Evolutionary conservation across 2,329 filamentous ascomycete genomes (phyloP).

Genomic region (Xylaria sp.): DNA sequence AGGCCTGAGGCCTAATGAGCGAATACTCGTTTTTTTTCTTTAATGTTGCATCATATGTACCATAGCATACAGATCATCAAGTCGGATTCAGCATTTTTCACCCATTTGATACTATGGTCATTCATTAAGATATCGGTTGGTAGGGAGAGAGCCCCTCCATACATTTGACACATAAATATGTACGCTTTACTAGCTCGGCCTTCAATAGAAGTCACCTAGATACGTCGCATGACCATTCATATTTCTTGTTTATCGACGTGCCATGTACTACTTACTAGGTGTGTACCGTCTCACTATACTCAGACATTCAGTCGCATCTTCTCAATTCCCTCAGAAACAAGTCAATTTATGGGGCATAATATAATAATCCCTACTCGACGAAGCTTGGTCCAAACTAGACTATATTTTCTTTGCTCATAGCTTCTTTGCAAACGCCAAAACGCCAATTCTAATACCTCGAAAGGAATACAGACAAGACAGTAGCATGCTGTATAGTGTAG

Average conservation of each 20-base stretch:
- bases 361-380: background rate
- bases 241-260: background rate
- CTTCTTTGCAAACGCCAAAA: slow-evolving; percentile 20
- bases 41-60: slow-evolving; percentile 15
- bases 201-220: background rate
- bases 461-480: background rate
- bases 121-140: background rate
- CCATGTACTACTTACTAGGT: background rate
- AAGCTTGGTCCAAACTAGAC: background rate
- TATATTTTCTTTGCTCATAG: background rate
- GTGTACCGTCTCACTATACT: background rate
- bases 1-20: background rate
- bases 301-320: too few species aligned
- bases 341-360: background rate
- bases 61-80: background rate
- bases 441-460: background rate
- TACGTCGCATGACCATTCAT: background rate
- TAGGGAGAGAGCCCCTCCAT: background rate
- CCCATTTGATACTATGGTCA: background rate
- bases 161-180: slow-evolving; percentile 4
- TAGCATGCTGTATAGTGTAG: background rate
- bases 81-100: slow-evolving; percentile 1
- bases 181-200: background rate
- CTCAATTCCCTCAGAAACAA: too few species aligned
- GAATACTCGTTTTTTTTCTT: slow-evolving; percentile 13